phyloP scores from a whole-genome alignment of 345 rosid species.

The Conringia planisiliqua region DNA sequence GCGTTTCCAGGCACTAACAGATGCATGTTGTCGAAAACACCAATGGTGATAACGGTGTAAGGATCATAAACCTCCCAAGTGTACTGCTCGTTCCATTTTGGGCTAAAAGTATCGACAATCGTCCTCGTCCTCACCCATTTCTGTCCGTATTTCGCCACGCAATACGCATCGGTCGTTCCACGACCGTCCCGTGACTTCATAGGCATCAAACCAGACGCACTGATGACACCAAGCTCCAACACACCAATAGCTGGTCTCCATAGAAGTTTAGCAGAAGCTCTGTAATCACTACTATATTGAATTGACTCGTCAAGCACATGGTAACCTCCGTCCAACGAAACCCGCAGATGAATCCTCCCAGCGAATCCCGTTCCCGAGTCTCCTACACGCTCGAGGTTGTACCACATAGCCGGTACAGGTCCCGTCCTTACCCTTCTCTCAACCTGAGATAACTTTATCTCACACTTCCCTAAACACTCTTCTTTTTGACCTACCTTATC shows the following conservation, averaged over 20 bases:
- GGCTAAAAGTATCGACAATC: constrained; percentile 38
- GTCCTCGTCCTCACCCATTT: constrained; percentile 55
- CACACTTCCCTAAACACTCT: constrained; percentile 42
- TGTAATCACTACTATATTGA: constrained; percentile 50
- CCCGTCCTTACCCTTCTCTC: constrained; percentile 40
- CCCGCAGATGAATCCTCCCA: constrained; percentile 46
- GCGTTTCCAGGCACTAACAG: constrained; percentile 19
- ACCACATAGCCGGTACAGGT: constrained; percentile 36
- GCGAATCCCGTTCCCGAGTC: constrained; percentile 29
- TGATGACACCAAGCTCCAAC: constrained; percentile 51
- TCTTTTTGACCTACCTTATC: constrained; percentile 34
- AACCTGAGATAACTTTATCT: constrained; percentile 40
- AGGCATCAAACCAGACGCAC: constrained; percentile 44
- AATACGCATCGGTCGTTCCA: constrained; percentile 48
- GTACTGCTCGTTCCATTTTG: constrained; percentile 54
- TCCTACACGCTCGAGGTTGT: constrained; percentile 33
- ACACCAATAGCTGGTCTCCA: constrained; percentile 44
- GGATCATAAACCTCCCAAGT: constrained; percentile 63
- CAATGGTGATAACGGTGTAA: constrained; percentile 42
- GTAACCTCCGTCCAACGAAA: constrained; percentile 51
- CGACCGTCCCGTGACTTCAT: constrained; percentile 44
- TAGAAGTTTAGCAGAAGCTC: constrained; percentile 42
- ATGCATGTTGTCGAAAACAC: constrained; percentile 44
- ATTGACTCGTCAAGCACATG: constrained; percentile 54
- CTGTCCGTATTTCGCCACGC: constrained; percentile 49